These are phyloP conservation scores for Talaromyces wortmannii DNA, from an alignment of 495 filamentous ascomycete genomes.

Conservation along the genomic window DNA sequence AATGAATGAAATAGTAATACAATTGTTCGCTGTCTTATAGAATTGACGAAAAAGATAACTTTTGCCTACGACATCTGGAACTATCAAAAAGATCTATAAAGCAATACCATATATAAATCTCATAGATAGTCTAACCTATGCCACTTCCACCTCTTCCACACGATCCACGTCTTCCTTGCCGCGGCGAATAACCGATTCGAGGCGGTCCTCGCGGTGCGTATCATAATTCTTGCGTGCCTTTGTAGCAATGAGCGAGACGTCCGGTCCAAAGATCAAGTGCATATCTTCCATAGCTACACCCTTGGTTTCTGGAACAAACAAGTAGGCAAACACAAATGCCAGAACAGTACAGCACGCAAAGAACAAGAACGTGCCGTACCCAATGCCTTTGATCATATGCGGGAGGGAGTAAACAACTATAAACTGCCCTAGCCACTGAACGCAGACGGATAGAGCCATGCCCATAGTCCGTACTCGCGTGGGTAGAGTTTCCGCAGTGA, in stretches of 20 bases:
- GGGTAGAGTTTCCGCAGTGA: slow-evolving; percentile 36
- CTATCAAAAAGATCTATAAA: too few species aligned
- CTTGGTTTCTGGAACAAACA: slow-evolving; percentile 58
- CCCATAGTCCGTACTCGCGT: slow-evolving; percentile 41
- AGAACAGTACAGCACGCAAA: slow-evolving; percentile 24
- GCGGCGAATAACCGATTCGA: background rate
- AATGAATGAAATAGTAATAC: too few species aligned
- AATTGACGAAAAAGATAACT: too few species aligned
- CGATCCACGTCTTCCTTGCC: background rate
- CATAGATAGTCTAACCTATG: too few species aligned
- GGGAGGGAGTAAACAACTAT: slow-evolving; percentile 32
- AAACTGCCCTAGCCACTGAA: slow-evolving; percentile 39
- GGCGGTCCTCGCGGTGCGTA: background rate
- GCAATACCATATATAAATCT: too few species aligned
- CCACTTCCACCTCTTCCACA: too few species aligned
- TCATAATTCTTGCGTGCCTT: background rate
- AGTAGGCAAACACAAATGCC: slow-evolving; percentile 47
- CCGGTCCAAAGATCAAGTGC: slow-evolving; percentile 18
- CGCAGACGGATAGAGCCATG: slow-evolving; percentile 36
- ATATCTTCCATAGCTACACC: slow-evolving; percentile 42
- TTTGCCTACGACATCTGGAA: too few species aligned
- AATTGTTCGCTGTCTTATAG: too few species aligned
- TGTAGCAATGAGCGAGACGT: background rate
- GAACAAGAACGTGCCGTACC: slow-evolving; percentile 44
- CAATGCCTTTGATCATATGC: slow-evolving; percentile 35